A percentile compares a stretch with the other conserved stretches of the same genome.
These are phyloP conservation scores for Didymella lethalis DNA, from an alignment of 2,329 filamentous ascomycete species.

Conservation along the genomic window DNA sequence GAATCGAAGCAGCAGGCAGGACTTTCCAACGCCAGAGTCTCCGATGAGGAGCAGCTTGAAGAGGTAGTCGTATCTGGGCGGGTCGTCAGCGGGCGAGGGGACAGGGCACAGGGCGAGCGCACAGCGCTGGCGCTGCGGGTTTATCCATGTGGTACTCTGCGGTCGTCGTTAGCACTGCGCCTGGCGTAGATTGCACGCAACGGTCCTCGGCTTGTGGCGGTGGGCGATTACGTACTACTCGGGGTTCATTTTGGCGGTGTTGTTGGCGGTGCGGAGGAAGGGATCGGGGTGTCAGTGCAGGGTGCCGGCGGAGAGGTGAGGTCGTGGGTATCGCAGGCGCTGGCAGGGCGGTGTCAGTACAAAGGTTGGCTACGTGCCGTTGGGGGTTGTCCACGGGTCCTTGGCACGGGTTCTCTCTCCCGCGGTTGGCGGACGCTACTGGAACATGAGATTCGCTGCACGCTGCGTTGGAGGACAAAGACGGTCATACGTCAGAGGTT, in stretches of 20 bases:
- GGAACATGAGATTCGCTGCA: conserved; percentile 33
- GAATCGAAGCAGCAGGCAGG: conserved; percentile 95
- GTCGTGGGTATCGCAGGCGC: conserved; percentile 36
- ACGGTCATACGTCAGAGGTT: not conserved
- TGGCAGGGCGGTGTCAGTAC: conserved; percentile 38
- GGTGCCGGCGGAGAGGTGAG: conserved; percentile 12
- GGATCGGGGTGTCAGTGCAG: conserved; percentile 21
- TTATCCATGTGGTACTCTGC: conserved; percentile 33
- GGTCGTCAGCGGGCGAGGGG: conserved; percentile 33
- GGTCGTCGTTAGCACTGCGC: conserved; percentile 37
- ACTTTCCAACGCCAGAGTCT: conserved; percentile 99
- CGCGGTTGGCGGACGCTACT: conserved; percentile 22
- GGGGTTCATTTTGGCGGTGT: conserved; percentile 77
- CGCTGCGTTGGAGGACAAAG: not conserved
- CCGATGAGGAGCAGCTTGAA: conserved; percentile 99
- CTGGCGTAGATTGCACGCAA: conserved; percentile 17
- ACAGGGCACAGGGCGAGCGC: conserved; percentile 3
- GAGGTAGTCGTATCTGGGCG: conserved; percentile 96
- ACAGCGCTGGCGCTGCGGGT: conserved; percentile 5
- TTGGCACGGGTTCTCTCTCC: conserved; percentile 22
- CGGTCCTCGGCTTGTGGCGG: conserved; percentile 37
- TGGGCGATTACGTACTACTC: conserved; percentile 75
- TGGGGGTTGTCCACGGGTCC: conserved; percentile 12
- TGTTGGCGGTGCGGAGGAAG: conserved; percentile 24
- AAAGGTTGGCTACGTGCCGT: conserved; percentile 27